Evolutionary conservation across 2,329 filamentous ascomycete species (phyloP).

Genomic region (Aspergillus piperis): DNA sequence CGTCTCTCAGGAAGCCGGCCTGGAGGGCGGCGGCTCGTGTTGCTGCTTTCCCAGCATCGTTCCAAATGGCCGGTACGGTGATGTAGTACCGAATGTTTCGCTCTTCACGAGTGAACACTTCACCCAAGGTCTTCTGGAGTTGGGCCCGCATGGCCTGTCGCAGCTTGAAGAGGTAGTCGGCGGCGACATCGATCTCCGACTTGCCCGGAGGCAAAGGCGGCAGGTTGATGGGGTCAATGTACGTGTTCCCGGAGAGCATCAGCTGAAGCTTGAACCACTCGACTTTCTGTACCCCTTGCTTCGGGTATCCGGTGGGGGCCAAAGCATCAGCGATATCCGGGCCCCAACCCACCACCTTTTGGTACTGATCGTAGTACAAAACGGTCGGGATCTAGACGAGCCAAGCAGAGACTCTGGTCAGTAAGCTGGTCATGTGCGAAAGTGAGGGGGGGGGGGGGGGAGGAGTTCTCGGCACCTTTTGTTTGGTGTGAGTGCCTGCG

Average conservation of each 20-base stretch:
- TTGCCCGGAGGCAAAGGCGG: conserved; percentile 96
- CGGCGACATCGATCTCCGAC: conserved; percentile 98
- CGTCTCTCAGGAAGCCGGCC: conserved; percentile 92
- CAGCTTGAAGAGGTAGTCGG: conserved; percentile 97
- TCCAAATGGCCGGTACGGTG: conserved; percentile 99
- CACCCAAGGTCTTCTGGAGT: conserved; percentile 91
- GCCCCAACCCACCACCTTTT: conserved; percentile 99
- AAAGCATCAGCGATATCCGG: conserved; percentile 96
- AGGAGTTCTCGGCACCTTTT: conserved; percentile 69
- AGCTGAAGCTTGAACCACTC: conserved; percentile 99
- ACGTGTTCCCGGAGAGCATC: conserved; percentile 98
- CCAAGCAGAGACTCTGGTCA: conserved; percentile 11
- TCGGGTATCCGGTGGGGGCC: conserved; percentile 94
- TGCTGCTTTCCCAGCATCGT: conserved; percentile 96
- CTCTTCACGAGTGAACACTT: conserved; percentile 97
- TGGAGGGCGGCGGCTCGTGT: conserved; percentile 95
- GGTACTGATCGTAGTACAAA: conserved; percentile 99
- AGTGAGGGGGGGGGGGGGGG: neutral
- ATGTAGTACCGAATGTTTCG: conserved; percentile 97
- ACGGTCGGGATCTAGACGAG: conserved; percentile 81
- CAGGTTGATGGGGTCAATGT: conserved; percentile 98
- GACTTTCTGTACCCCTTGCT: conserved; percentile 96
- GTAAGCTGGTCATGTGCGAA: neutral
- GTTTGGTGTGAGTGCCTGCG: conserved; percentile 95
- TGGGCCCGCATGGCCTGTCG: conserved; percentile 95